Evolutionary conservation across 2,329 filamentous ascomycete species (phyloP).

Genomic region (Tolypocladium guangdongense): DNA sequence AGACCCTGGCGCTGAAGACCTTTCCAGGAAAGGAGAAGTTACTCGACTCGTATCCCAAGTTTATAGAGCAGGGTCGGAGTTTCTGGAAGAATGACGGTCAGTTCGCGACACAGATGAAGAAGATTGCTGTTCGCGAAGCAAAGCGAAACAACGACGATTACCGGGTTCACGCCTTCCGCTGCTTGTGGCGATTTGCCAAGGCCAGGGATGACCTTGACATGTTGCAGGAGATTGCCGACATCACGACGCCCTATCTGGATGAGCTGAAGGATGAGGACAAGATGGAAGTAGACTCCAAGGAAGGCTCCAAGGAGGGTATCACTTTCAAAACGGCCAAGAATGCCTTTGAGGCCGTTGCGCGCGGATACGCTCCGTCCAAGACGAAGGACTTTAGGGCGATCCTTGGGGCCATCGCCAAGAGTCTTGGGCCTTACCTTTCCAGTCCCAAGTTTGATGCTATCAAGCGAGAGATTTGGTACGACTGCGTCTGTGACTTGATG

Average conservation of each 20-base stretch:
- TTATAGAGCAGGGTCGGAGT: constrained; percentile 53
- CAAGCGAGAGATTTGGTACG: constrained; percentile 42
- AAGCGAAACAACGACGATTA: constrained; percentile 87
- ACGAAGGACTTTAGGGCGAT: constrained; percentile 25
- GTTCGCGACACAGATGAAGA: constrained; percentile 58
- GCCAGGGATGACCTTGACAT: constrained; percentile 59
- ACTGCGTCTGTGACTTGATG: constrained; percentile 35
- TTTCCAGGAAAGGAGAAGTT: constrained; percentile 88
- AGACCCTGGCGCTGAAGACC: constrained; percentile 74
- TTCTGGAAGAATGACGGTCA: constrained; percentile 43
- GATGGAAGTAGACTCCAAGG: constrained; percentile 57
- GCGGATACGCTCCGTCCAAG: constrained; percentile 33
- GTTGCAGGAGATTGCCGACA: constrained; percentile 51
- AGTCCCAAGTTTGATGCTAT: constrained; percentile 28
- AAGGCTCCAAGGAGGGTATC: constrained; percentile 33
- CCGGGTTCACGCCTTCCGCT: constrained; percentile 61
- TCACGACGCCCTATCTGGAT: constrained; percentile 54
- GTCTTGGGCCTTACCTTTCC: constrained; percentile 29
- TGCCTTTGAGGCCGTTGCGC: constrained; percentile 39
- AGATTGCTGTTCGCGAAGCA: constrained; percentile 75
- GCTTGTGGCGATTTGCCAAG: constrained; percentile 62
- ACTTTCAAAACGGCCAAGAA: constrained; percentile 33
- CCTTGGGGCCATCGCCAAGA: constrained; percentile 27
- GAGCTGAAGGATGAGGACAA: constrained; percentile 45
- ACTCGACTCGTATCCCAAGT: constrained; percentile 66